Percentiles rank a stretch among this genome's conserved stretches.
These are phyloP conservation scores for Laburnicola sp. DNA, from an alignment of 2,329 filamentous ascomycete species.

Conservation along the genomic window DNA sequence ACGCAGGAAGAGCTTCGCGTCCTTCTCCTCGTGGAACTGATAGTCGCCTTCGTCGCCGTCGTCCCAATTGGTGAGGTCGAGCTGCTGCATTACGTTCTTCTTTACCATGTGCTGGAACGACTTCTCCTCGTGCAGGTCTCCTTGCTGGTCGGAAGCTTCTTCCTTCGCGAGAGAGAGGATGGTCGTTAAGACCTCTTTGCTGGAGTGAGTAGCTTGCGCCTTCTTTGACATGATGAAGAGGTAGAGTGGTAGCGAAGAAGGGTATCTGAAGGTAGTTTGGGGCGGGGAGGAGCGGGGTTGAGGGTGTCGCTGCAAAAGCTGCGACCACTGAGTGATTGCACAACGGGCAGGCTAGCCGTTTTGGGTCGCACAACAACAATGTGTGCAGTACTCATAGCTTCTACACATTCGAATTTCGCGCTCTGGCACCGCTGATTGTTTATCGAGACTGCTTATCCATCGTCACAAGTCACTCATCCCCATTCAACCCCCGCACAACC, in stretches of 20 bases:
- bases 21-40: background rate
- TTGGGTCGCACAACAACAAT: background rate
- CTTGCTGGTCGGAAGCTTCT: background rate
- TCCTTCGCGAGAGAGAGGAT: background rate
- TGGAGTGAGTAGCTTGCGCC: no score
- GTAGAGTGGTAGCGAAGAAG: no score
- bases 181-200: background rate
- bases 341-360: background rate
- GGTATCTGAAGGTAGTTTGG: no score
- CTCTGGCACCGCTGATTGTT: no score
- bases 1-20: background rate
- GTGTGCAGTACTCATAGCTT: background rate
- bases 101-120: background rate
- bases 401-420: background rate
- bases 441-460: no score
- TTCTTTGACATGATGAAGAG: no score
- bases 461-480: background rate
- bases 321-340: background rate
- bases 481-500: background rate
- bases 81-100: background rate
- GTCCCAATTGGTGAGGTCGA: background rate
- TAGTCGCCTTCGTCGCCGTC: slow-evolving; percentile 1
- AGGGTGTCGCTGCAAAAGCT: no score
- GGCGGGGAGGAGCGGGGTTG: no score
- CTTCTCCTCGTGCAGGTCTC: background rate